Evolutionary conservation across 1,139 yeast species (phyloP), one percentile per base, ranked within the genome.

Genomic region (Casaregolazyma suthepensis): DNA sequence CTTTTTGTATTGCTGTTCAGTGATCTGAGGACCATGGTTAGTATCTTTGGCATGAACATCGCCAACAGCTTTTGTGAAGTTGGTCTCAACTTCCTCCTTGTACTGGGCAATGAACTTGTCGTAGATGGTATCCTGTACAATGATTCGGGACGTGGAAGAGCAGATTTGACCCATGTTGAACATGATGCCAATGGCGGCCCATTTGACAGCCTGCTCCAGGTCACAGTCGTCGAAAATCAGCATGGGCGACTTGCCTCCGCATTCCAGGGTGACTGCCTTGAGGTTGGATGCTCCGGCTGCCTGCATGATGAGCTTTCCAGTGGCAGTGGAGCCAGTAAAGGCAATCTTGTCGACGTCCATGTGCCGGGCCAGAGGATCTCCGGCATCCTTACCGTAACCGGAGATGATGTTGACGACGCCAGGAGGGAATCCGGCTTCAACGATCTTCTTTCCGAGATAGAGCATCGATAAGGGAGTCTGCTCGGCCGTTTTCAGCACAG

Each of bases 1-100:
- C 72, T 82, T 82, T 54, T 87, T 84, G 62, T 76, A 80, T 71
- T 87, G 96, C 52, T 88, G 93, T 70, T 85, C 90, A 51, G 91
- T 83, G 59, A 87, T 86, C 74, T 87, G 96, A 52, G 96, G 89
- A 67, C 96, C 96, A 78, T 87, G 91, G 78, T 79, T 82, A 53
- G 81, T 78, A 53, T 73, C 78, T 63, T 79, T 81, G 58, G 82
- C 87, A 72, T 85, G 86, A 67, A 94, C 93, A 68, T 81, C 73
- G 67, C 94, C 95, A 60, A 68, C 86, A 78, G 93, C 94, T 58
- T 85, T 71, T 23, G 52, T 49, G 47, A 17, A 87, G 61, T 87
- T 78, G 56, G 91, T 84, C 59, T 71, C 73, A 55, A 84, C 83
- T 54, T 81, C 79, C 53, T 75, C 75, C 61, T 72, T 72, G 71